A percentile compares a stretch with the other conserved stretches of the same genome.
phyloP scores from a whole-genome alignment of 2,329 filamentous ascomycete genomes.

The Aureobasidium sp. region DNA sequence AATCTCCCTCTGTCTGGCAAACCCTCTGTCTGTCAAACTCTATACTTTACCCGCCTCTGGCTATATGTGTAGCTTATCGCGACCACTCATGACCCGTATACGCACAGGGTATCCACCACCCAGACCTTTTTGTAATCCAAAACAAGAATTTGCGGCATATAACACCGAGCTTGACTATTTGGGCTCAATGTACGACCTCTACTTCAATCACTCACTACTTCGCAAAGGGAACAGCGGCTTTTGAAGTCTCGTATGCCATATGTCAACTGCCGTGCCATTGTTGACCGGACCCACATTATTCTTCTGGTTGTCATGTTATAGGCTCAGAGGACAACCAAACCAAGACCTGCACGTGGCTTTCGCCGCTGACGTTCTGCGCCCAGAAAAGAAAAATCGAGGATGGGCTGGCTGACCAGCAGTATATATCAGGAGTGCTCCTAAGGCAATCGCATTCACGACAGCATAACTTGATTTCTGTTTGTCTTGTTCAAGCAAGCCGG shows the following conservation, averaged over 20 bases:
- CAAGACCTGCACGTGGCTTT: background rate
- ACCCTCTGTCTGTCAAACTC: background rate
- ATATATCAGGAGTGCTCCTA: background rate
- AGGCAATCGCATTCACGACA: background rate
- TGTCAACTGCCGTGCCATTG: background rate
- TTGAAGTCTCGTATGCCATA: background rate
- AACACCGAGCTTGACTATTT: background rate
- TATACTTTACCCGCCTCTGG: background rate
- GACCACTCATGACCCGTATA: background rate
- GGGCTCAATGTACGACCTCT: background rate
- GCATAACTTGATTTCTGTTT: background rate
- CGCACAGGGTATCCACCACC: background rate
- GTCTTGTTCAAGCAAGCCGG: background rate
- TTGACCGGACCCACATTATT: background rate
- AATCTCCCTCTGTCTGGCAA: background rate
- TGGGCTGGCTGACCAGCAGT: too few species aligned
- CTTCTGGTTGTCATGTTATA: background rate
- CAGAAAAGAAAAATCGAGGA: background rate
- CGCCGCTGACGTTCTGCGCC: background rate
- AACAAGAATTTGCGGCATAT: background rate
- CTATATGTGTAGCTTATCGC: background rate
- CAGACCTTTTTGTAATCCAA: background rate
- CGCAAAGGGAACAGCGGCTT: background rate
- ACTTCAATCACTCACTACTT: background rate
- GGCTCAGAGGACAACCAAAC: background rate